Base-by-base conservation (phyloP, 805 yeast genomes). In the Candida mattraensis region DNA sequence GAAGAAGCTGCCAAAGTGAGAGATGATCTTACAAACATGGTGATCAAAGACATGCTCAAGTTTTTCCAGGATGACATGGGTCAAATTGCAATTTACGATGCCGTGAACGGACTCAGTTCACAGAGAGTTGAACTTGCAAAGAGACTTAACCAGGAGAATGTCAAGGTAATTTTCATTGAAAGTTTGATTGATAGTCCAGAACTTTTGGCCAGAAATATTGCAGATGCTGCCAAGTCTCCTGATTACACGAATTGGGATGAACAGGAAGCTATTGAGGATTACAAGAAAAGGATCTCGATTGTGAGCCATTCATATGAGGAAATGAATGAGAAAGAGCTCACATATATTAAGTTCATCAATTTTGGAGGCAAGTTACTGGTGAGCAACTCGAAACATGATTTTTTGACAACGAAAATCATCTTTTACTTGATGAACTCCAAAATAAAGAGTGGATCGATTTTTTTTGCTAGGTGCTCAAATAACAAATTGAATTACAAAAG, bases 41-140 rank as follows among this genome's bases (percentile, higher is more conserved):
- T 94, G 49, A 58, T 84, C 24, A 63, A 63, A 30, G 97, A 87
- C 55, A 79, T 91, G 58, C 56, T 74, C 37, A 64, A 68, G 16
- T 88, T 85, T 52, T 87, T 87, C 60, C 74, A 76, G 44, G 72
- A 74, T 18, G 87, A 81, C 44, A 78, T 77, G 53, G 98, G 98
- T 8, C 99, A 93, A 63, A 87, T 93, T 20, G 99, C 95, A 5
- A 86, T 93, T 15, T 93, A 86, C 61, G 99, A 93, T 61, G 98
- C 98, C 0, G 84, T 93, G 33, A 93, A 93, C 58, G 95, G 93
- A 5, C 65, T 83, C 30, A 76, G 82, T 14, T 69, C 72, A 33
- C 83, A 82, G 47, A 72, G 99, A 48, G 51, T 69, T 6, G 74
- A 72, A 19, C 61, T 91, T 24, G 74, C 73, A 18, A 69, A 70